Percentiles rank a stretch among this genome's conserved stretches.
Evolutionary conservation across 345 rosid species (phyloP).

Genomic region (Isatis tinctoria): DNA sequence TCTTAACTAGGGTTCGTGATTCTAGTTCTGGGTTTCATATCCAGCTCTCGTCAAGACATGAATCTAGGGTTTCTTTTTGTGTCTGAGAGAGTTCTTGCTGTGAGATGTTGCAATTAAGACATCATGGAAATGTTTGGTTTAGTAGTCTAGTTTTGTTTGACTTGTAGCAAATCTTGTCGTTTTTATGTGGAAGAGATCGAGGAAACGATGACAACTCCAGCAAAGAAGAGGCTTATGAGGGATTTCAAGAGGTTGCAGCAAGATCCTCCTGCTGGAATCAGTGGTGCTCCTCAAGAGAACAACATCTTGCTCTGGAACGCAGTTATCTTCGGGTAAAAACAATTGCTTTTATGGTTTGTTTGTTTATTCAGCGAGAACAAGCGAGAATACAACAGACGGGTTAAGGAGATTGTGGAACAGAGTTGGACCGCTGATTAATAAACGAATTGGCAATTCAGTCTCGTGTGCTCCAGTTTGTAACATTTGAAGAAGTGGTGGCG

Average conservation of each 20-base stretch:
- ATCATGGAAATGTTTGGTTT: not conserved
- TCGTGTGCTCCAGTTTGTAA: not conserved
- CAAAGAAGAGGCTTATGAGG: slow-evolving; percentile 62
- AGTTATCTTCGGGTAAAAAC: slow-evolving; percentile 49
- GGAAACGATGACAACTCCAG: slow-evolving; percentile 43
- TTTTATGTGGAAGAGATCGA: not conserved
- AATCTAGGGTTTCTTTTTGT: not conserved
- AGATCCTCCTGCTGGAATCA: slow-evolving; percentile 43
- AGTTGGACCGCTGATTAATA: slow-evolving; percentile 1
- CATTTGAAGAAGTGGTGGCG: not conserved
- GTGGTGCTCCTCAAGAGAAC: slow-evolving; percentile 48
- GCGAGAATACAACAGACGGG: not conserved
- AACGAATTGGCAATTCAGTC: not conserved
- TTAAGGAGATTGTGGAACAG: slow-evolving; percentile 3
- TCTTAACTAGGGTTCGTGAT: not conserved
- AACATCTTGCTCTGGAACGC: slow-evolving; percentile 63
- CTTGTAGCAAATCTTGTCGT: not conserved
- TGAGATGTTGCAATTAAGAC: not conserved
- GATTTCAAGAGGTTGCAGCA: slow-evolving; percentile 61
- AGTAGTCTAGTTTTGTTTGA: not conserved
- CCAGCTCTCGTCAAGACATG: not conserved
- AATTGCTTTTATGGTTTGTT: not conserved
- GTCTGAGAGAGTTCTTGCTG: not conserved
- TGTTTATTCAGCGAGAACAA: not conserved
- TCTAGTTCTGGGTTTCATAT: not conserved